Evolutionary conservation across 352 stramenopile genomes (phyloP), one percentile per base, ranked within the genome.

Genomic region (Pythium graminicola): DNA sequence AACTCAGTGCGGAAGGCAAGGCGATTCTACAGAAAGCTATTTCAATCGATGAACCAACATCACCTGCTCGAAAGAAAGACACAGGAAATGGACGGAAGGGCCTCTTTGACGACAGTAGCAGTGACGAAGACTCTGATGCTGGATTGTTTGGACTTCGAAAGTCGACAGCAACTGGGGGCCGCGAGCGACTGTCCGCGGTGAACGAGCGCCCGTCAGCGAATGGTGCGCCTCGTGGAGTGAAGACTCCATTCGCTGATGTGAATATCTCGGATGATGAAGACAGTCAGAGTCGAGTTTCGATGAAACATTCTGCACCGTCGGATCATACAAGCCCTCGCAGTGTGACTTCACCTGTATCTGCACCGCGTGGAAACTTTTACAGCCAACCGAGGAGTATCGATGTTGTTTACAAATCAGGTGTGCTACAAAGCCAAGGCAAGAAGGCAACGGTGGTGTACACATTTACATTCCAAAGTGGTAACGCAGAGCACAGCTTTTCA

Each of bases 21-120:
- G 66, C 72, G n/a, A 73, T 92, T 4, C 53, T 86, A 28, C 70
- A 83, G 50, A 84, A 86, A 41, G 81, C 76, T 8, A 82, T 90
- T 19, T 54, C 53, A 14, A 44, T 45, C n/a, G 65, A 68, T 39
- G 58, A 64, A 14, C 35, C 42, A 17, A 44, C 48, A 29, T 33
- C 49, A 23, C 13, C 35, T 20, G 26, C 51, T n/a, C 73, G 65
- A 23, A 55, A 52, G 19, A 69, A 70, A 35, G 36, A 47, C 13
- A 13, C 54, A 13, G 62, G 59, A 46, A 38, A 22, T 44, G 72
- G 74, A 42, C 72, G 80, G 2, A 86, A 72, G 41, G 80, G 80
- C 5, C 57, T 93, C 1, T 93, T 93, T 62, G 82, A 93, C 56
- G 81, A 89, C 29, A 93, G 80, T 45, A 82, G 67, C 64, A 82